Evolutionary conservation across 2,329 filamentous ascomycete species (phyloP).

Genomic region (Neonectria neomacrospora): DNA sequence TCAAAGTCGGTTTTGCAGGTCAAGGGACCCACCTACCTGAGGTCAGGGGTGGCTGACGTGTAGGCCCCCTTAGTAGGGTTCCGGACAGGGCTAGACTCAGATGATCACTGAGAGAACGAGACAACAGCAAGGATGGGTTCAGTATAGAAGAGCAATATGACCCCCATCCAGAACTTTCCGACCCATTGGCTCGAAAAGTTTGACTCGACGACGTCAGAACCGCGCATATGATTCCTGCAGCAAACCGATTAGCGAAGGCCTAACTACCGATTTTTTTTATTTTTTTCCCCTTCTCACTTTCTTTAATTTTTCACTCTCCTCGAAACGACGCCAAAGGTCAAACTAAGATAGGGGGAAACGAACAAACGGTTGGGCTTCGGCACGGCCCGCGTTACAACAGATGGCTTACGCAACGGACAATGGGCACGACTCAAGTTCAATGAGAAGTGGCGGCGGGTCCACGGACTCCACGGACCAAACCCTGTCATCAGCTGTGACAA

Average conservation of each 20-base stretch:
- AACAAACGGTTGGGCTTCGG: constrained; percentile 29
- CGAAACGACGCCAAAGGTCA: constrained; percentile 12
- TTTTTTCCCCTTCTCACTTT: background rate
- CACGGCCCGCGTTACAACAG: constrained; percentile 32
- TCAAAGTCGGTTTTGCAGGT: background rate
- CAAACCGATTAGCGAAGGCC: constrained; percentile 4
- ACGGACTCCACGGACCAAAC: constrained; percentile 16
- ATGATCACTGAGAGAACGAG: constrained; percentile 27
- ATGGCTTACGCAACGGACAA: constrained; percentile 31
- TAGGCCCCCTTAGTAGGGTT: background rate
- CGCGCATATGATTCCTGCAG: constrained; percentile 9
- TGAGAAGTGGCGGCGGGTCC: constrained; percentile 22
- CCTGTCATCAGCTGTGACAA: constrained; percentile 24
- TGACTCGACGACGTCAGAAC: constrained; percentile 15
- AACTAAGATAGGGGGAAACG: constrained; percentile 26
- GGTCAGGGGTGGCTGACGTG: background rate
- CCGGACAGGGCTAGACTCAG: constrained; percentile 21
- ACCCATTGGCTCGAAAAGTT: constrained; percentile 18
- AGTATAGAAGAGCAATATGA: constrained; percentile 30
- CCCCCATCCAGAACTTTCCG: constrained; percentile 22
- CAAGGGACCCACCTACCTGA: background rate
- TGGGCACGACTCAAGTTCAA: constrained; percentile 23
- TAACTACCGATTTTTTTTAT: background rate
- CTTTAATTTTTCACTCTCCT: background rate
- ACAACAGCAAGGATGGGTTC: constrained; percentile 26